Evolutionary conservation across 164 flowering plant genomes (phyloP).

Genomic region (Annona squamosa): DNA sequence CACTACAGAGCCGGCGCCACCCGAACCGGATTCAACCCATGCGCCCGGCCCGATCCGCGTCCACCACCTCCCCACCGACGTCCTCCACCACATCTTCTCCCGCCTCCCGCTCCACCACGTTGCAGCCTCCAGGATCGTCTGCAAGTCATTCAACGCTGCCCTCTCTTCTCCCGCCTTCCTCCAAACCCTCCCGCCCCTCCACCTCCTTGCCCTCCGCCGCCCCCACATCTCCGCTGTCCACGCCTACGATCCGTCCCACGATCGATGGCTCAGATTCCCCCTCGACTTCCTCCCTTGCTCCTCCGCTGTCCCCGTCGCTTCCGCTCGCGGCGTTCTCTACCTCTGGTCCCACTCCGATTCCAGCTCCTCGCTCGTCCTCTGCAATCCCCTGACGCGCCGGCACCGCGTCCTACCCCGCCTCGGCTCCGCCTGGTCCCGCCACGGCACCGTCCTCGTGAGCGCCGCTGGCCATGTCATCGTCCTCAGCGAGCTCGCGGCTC

Average conservation of each 20-base stretch:
- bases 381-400: slow-evolving; percentile 68
- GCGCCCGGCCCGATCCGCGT: slow-evolving; percentile 23
- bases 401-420: slow-evolving; percentile 59
- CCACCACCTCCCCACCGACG: slow-evolving; percentile 54
- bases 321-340: slow-evolving; percentile 45
- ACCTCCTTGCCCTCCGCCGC: slow-evolving; percentile 50
- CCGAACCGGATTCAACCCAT: not conserved
- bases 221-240: slow-evolving; percentile 35
- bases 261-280: slow-evolving; percentile 49
- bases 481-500: slow-evolving; percentile 67
- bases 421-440: slow-evolving; percentile 97
- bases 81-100: slow-evolving; percentile 72
- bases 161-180: slow-evolving; percentile 56
- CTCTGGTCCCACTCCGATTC: slow-evolving; percentile 54
- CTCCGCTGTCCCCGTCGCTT: slow-evolving; percentile 31
- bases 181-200: slow-evolving; percentile 33
- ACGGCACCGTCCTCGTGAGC: slow-evolving; percentile 71
- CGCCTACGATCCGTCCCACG: slow-evolving; percentile 43
- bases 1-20: not conserved
- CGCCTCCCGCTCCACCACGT: slow-evolving; percentile 65
- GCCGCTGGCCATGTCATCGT: slow-evolving; percentile 49
- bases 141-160: slow-evolving; percentile 44
- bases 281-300: slow-evolving; percentile 55
- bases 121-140: slow-evolving; percentile 53
- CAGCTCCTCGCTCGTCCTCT: slow-evolving; percentile 42